Conservation (phyloP, 2,329 filamentous ascomycete genomes). For the Microsporum canis region DNA sequence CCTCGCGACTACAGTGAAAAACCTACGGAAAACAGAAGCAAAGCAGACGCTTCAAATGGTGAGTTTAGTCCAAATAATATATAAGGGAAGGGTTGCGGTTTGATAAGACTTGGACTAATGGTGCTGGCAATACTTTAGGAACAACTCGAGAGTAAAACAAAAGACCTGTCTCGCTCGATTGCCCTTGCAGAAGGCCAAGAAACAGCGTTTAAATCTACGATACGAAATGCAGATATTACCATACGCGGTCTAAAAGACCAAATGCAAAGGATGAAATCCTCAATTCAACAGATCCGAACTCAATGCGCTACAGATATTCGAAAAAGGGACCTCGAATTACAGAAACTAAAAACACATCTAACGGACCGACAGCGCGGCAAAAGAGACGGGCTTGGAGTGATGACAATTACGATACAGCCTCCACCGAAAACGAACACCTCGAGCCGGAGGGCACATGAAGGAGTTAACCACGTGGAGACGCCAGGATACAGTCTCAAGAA, state of each 20-base stretch:
- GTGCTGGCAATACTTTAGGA: conserved; percentile 27
- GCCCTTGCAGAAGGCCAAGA: conserved; percentile 58
- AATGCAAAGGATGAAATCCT: conserved; percentile 62
- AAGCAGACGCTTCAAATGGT: conserved; percentile 60
- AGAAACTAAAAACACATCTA: conserved; percentile 77
- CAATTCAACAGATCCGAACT: conserved; percentile 70
- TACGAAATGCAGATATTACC: conserved; percentile 62
- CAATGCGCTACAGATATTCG: conserved; percentile 85
- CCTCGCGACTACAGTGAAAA: conserved; percentile 65
- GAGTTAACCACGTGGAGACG: conserved; percentile 39
- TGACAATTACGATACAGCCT: conserved; percentile 38
- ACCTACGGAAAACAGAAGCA: conserved; percentile 61
- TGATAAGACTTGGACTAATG: neutral
- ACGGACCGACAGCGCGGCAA: conserved; percentile 53
- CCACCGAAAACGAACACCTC: conserved; percentile 24
- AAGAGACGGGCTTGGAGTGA: conserved; percentile 43
- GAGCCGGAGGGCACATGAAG: conserved; percentile 16
- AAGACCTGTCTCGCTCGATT: conserved; percentile 46
- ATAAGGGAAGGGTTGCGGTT: neutral
- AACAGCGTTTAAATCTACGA: conserved; percentile 54
- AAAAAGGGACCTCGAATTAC: conserved; percentile 79
- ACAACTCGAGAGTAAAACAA: conserved; percentile 43
- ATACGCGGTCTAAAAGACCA: conserved; percentile 75
- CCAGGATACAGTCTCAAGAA: conserved; percentile 59
- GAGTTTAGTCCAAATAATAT: conserved; percentile 22